A percentile compares a stretch with the other conserved stretches of the same genome.
Conservation (phyloP, 2,329 filamentous ascomycete species). For the Xylariaceae sp. region DNA sequence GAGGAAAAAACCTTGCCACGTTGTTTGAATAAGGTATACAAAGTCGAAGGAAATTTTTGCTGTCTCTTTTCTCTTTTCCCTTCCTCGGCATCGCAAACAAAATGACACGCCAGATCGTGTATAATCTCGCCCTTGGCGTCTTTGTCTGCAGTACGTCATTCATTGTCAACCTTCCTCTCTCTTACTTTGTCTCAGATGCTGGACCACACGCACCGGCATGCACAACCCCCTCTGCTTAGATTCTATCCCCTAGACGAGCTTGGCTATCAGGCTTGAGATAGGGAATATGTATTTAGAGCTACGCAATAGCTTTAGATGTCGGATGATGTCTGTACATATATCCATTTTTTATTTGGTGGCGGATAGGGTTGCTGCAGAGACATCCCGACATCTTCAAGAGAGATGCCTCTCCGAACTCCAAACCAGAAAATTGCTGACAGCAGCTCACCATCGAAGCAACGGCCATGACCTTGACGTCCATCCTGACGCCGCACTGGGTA, state of each 20-base stretch:
- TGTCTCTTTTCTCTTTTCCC: background rate
- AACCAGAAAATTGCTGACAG: constrained; percentile 36
- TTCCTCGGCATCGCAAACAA: constrained; percentile 5
- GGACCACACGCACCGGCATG: constrained; percentile 7
- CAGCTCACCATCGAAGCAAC: constrained; percentile 55
- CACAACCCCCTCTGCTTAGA: background rate
- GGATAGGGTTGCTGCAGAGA: constrained; percentile 1
- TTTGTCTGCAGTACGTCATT: constrained; percentile 48
- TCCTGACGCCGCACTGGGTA: constrained; percentile 73
- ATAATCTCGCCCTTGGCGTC: constrained; percentile 43
- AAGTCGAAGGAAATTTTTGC: constrained; percentile 10
- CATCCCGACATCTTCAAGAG: background rate
- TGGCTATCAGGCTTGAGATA: too few relatives aligned
- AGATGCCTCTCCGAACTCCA: background rate
- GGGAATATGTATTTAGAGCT: too few relatives aligned
- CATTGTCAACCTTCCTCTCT: too few relatives aligned
- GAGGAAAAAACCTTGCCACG: constrained; percentile 8
- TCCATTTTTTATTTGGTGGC: background rate
- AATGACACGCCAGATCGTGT: constrained; percentile 49
- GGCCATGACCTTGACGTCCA: constrained; percentile 70
- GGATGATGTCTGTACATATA: too few relatives aligned
- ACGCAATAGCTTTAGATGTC: too few relatives aligned
- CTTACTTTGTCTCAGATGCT: constrained; percentile 14
- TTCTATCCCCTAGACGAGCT: too few relatives aligned
- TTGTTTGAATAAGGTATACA: constrained; percentile 6